phyloP scores from a whole-genome alignment of 2,329 filamentous ascomycete genomes.

The Orbilia blumenaviensis region DNA sequence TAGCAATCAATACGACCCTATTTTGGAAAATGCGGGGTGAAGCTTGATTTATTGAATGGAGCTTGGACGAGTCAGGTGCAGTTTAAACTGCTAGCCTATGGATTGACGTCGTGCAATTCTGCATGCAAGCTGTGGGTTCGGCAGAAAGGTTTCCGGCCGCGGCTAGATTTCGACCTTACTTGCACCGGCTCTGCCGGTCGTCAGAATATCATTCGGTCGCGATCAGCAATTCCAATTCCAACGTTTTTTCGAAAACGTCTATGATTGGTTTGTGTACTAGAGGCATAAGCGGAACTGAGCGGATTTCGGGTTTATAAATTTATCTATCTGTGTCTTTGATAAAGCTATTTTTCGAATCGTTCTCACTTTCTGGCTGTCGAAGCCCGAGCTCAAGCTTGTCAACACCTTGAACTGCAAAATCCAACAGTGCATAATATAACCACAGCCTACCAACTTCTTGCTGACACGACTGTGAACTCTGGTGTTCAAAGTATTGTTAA shows the following conservation, averaged over 20 bases:
- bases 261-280: too few species aligned
- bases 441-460: not conserved
- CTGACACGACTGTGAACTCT: not conserved
- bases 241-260: too few species aligned
- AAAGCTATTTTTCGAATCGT: not conserved
- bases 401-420: not conserved
- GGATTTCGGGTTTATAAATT: not conserved
- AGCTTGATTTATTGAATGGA: not conserved
- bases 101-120: too few species aligned
- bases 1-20: not conserved
- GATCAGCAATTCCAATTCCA: too few species aligned
- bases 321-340: not conserved
- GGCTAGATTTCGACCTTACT: too few species aligned
- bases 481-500: not conserved
- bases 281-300: not conserved
- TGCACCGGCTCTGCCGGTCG: too few species aligned
- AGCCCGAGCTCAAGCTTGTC: not conserved
- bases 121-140: too few species aligned
- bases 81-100: too few species aligned
- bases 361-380: not conserved
- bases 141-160: conserved; percentile 1
- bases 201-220: too few species aligned
- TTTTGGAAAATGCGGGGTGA: not conserved
- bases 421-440: not conserved
- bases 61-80: not conserved